Base-by-base conservation (phyloP, 129 eudicot species). In the carrot (Daucus carota) region DNA sequence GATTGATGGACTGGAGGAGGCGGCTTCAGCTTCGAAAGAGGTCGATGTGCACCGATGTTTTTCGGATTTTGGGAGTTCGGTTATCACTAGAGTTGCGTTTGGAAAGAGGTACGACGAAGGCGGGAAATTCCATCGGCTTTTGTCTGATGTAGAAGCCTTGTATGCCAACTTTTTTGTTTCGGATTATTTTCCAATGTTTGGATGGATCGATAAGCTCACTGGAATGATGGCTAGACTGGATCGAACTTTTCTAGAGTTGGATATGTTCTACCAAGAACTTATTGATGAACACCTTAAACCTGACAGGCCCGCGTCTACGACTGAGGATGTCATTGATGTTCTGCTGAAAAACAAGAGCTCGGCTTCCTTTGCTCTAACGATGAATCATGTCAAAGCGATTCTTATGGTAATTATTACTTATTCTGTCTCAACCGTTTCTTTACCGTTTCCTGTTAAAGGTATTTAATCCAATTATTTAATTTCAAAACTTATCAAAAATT, bases 101-200 rank as follows among this genome's bases (percentile, higher is more conserved):
- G n/a, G n/a, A n/a, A 57, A 8, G 65, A 57, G 65, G 65, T 6
- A 57, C n/a, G 65, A 57, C n/a, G 65, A 57, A 57, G 65, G n/a
- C 1, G 65, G 29, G 65, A 57, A 5, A 24, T 57, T 57, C 4
- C 28, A 57, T 1, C 28, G 65, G 12, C 6, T 57, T 24, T n/a
- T 57, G 29, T 6, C 65, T 0, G 65, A 57, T 3, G 0, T 24
- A 2, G 29, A 57, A 24, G 4, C 31, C 13, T 9, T 57, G 65
- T 9, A 6, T 57, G 2, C 5, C 1, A 8, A 0, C 65, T 57
- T 7, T 24, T 24, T 24, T 24, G 28, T 57, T 57, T 22, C 65
- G 2, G 65, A 57, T 57, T 57, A n/a, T 31, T 57, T 57, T 57
- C 65, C 65, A 7, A 57, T 3, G 65, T 22, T 57, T 22, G n/a